phyloP scores from a whole-genome alignment of 1,139 yeast genomes.

The Debaryomyces subglobosus region DNA sequence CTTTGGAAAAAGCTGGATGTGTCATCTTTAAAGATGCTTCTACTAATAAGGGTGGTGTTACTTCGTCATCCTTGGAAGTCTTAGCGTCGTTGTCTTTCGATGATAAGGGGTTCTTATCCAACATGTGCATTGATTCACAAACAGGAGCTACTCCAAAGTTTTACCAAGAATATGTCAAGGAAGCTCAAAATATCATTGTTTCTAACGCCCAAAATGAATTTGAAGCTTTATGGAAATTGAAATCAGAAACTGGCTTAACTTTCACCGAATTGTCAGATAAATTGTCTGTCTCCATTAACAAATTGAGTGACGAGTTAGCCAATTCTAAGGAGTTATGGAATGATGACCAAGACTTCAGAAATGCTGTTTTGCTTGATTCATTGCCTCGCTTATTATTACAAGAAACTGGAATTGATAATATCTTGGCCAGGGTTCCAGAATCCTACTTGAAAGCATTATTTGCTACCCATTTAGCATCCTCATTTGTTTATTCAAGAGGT shows the following conservation, averaged over 20 bases:
- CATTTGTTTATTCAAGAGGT: conserved; percentile 87
- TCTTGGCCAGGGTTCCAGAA: conserved; percentile 80
- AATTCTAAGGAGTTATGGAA: conserved; percentile 83
- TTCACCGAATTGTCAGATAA: conserved; percentile 83
- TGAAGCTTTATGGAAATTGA: conserved; percentile 82
- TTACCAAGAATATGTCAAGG: conserved; percentile 78
- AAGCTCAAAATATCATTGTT: conserved; percentile 77
- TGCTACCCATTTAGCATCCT: conserved; percentile 87
- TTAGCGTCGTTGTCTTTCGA: conserved; percentile 91
- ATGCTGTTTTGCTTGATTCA: conserved; percentile 74
- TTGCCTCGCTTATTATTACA: conserved; percentile 75
- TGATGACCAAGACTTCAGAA: conserved; percentile 75
- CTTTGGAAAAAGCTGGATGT: conserved; percentile 84
- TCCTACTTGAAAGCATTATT: conserved; percentile 87
- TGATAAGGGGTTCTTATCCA: conserved; percentile 73
- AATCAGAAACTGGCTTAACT: conserved; percentile 65
- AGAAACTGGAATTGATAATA: conserved; percentile 73
- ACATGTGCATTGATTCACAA: conserved; percentile 70
- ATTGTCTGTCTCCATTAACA: conserved; percentile 83
- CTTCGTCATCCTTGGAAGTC: conserved; percentile 94
- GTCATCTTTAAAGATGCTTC: conserved; percentile 93
- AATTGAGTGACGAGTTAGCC: conserved; percentile 86
- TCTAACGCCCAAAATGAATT: conserved; percentile 84
- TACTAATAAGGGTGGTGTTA: conserved; percentile 98
- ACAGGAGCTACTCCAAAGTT: conserved; percentile 66